Conservation (phyloP, 2,329 filamentous ascomycete genomes). For the Colletotrichum tanaceti region DNA sequence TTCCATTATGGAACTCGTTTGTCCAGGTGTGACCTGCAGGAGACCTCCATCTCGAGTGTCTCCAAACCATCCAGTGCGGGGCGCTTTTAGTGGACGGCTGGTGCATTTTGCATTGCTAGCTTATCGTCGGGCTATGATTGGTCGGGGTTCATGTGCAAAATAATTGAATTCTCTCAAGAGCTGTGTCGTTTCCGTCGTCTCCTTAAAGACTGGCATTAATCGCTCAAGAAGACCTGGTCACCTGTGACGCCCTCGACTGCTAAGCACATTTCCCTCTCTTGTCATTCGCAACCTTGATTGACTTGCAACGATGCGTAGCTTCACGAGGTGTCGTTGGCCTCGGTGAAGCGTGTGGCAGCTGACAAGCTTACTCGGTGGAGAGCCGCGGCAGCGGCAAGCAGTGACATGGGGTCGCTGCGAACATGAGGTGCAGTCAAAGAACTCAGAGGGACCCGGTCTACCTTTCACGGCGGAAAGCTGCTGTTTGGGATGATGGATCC, state of each 20-base stretch:
- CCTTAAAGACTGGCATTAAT: conserved; percentile 40
- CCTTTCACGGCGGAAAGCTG: conserved; percentile 6
- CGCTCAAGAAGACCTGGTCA: conserved; percentile 32
- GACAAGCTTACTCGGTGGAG: conserved; percentile 41
- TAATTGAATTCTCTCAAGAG: conserved; percentile 49
- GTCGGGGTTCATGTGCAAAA: conserved; percentile 46
- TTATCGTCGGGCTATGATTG: conserved; percentile 50
- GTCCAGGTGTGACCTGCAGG: conserved; percentile 41
- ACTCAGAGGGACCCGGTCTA: conserved; percentile 31
- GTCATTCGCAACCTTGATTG: conserved; percentile 35
- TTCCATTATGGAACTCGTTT: conserved; percentile 41
- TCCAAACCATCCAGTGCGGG: conserved; percentile 39
- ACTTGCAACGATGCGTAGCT: conserved; percentile 29
- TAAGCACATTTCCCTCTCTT: conserved; percentile 36
- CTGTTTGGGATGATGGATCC: conserved; percentile 12
- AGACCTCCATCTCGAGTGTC: conserved; percentile 37
- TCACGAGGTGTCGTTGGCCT: conserved; percentile 39
- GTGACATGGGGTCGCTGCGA: conserved; percentile 38
- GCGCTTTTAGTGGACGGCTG: conserved; percentile 39
- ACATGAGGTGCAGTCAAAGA: conserved; percentile 33
- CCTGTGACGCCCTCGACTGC: conserved; percentile 19
- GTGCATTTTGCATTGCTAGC: conserved; percentile 41
- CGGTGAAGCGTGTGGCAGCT: conserved; percentile 35
- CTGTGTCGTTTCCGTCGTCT: conserved; percentile 30
- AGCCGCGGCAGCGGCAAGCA: conserved; percentile 29